Conservation (phyloP, 257 asterid genomes). For the Petunia axillaris region DNA sequence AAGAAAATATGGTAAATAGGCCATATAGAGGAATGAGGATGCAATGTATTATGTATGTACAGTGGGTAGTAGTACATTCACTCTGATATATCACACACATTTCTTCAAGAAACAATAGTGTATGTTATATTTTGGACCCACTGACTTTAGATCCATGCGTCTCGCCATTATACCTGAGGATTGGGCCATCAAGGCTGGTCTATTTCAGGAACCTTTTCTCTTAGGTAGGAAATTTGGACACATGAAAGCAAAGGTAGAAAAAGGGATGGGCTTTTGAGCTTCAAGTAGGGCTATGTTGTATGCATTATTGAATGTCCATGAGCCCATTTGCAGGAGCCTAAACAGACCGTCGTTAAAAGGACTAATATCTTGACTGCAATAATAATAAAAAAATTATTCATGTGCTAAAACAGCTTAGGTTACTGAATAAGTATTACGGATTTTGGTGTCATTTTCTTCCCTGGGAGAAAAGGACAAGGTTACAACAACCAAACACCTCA, state of each 20-base stretch:
- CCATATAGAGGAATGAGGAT: neutral
- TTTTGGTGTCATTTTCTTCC: too few species aligned
- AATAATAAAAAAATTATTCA: too few species aligned
- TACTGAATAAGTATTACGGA: too few species aligned
- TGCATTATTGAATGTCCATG: neutral
- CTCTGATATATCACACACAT: too few species aligned
- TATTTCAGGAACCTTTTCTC: neutral
- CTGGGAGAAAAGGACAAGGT: too few species aligned
- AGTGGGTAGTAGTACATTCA: neutral
- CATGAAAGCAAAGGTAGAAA: neutral
- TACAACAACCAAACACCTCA: too few species aligned
- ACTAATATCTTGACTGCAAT: too few species aligned
- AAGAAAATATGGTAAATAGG: neutral
- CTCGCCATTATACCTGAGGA: neutral
- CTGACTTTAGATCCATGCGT: neutral
- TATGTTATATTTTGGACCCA: too few species aligned
- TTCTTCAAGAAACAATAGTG: too few species aligned
- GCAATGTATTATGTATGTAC: neutral
- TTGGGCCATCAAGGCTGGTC: neutral
- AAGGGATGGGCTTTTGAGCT: neutral
- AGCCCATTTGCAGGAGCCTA: neutral
- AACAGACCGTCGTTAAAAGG: neutral
- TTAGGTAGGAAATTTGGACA: neutral
- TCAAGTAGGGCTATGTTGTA: constrained; percentile 13
- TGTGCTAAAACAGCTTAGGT: too few species aligned